Percentiles rank a stretch among this genome's conserved stretches.
phyloP scores from a whole-genome alignment of 176 grass and related monocot genomes.

The Stipa capillata region DNA sequence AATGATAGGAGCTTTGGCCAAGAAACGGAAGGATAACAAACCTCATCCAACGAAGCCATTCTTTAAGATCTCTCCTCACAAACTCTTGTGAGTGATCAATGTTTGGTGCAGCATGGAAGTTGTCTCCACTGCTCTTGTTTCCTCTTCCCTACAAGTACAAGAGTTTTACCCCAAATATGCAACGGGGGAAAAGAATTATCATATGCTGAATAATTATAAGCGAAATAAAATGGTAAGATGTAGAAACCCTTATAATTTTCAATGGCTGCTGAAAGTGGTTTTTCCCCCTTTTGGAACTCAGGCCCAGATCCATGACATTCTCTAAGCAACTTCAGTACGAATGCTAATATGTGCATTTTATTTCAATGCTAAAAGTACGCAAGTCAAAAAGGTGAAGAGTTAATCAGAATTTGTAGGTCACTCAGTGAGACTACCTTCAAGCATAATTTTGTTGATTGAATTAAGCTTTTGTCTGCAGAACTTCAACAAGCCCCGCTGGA shows the following conservation, averaged over 20 bases:
- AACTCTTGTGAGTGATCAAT: slow-evolving; percentile 99
- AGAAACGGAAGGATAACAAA: slow-evolving; percentile 17
- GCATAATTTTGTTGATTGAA: background rate
- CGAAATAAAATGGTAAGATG: background rate
- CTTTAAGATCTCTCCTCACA: slow-evolving; percentile 88
- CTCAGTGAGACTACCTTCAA: background rate
- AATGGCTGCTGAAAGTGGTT: background rate
- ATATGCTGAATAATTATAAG: background rate
- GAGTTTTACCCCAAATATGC: background rate
- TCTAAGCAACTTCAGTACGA: background rate
- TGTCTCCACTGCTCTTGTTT: slow-evolving; percentile 96
- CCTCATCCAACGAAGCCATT: slow-evolving; percentile 94
- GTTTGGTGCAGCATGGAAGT: slow-evolving; percentile 97
- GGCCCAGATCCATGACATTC: slow-evolving; percentile 11
- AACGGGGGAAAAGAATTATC: background rate
- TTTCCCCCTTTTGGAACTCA: background rate
- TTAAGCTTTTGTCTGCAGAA: background rate
- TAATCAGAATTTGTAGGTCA: background rate
- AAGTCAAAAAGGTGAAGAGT: background rate
- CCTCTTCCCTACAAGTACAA: slow-evolving; percentile 72
- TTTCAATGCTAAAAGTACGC: background rate
- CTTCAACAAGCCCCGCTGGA: background rate
- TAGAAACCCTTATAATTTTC: background rate
- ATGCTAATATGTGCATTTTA: background rate
- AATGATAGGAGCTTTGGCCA: background rate